phyloP scores from a whole-genome alignment of 1,284 basidiomycete genomes.

The Sutorius eximius region DNA sequence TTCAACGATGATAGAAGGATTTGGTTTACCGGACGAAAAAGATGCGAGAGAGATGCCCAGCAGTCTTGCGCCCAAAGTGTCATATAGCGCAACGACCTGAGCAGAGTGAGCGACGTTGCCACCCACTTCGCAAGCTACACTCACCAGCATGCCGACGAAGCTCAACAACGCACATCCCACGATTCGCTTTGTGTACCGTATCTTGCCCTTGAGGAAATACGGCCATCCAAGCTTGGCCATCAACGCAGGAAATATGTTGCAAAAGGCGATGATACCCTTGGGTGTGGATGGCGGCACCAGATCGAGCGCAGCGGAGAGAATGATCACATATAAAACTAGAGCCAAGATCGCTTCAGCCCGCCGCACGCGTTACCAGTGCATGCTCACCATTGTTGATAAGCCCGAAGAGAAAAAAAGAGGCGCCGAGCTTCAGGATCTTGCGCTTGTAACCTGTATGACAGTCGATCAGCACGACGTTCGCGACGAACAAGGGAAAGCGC shows the following conservation, averaged over 20 bases:
- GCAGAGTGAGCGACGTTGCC: not conserved
- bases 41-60: constrained; percentile 89
- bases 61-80: constrained; percentile 68
- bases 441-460: constrained; percentile 20
- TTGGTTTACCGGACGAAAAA: constrained; percentile 74
- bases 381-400: constrained; percentile 55
- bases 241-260: constrained; percentile 83
- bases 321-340: constrained; percentile 90
- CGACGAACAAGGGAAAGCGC: constrained; percentile 12
- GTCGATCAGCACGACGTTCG: constrained; percentile 18
- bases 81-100: constrained; percentile 81
- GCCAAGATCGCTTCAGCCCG: not conserved
- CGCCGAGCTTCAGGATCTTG: constrained; percentile 38
- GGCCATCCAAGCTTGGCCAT: constrained; percentile 93
- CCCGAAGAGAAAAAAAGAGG: constrained; percentile 59
- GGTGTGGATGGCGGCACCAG: constrained; percentile 88
- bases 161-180: constrained; percentile 74
- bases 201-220: constrained; percentile 79
- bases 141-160: constrained; percentile 79
- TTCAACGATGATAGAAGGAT: not conserved
- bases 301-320: constrained; percentile 93
- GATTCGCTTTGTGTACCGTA: constrained; percentile 77
- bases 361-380: not conserved
- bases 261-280: constrained; percentile 91
- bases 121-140: constrained; percentile 13